Evolutionary conservation across 2,329 filamentous ascomycete species (phyloP), one percentile per base, ranked within the genome.

Genomic region (Penicillium digitatum): DNA sequence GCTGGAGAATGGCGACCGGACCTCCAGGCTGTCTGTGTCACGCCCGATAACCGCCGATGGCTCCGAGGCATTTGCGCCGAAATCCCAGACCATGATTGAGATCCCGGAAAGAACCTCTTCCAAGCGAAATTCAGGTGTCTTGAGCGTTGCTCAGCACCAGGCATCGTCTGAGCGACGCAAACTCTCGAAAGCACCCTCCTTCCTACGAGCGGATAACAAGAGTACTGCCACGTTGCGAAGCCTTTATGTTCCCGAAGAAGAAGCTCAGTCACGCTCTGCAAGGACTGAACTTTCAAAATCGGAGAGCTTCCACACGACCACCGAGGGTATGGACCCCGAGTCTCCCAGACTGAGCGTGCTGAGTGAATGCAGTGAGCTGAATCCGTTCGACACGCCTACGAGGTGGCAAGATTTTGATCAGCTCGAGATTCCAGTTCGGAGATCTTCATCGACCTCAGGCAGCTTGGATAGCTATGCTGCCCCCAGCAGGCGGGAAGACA

Each of bases 361-460:
- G 1, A 78, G 75, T 46, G 75, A 78, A 61, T 76, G 75, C 59
- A 77, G 74, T 50, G 74, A 77, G 55, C 60, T 76, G 16, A 67
- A 69, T 38, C 65, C 70, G 1, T 63, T 67, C 12, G 71, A 70
- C n/a, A 63, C 62, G 16, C 59, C 56, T 7, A 62, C 59, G 8
- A 54, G 48, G 34, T 59, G 50, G 46, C 53, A 62, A 24, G 61
- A 58, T 2, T 64, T 62, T 39, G 69, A 72, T 45, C 43, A 62
- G 26, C 48, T 70, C 26, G 61, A 71, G 4, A 69, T 70, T 16
- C 68, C 69, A 3, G 35, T 69, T n/a, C 64, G 62, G n/a, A 60
- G 60, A 57, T 52, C 52, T 48, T 45, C 48, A 5, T 57, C 55
- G 10, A 48, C 54, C 12, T 49, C 52, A 10, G 54, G 59, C 20